Evolutionary conservation across 1,284 basidiomycete genomes (phyloP).

Genomic region (Agaricales sp.): DNA sequence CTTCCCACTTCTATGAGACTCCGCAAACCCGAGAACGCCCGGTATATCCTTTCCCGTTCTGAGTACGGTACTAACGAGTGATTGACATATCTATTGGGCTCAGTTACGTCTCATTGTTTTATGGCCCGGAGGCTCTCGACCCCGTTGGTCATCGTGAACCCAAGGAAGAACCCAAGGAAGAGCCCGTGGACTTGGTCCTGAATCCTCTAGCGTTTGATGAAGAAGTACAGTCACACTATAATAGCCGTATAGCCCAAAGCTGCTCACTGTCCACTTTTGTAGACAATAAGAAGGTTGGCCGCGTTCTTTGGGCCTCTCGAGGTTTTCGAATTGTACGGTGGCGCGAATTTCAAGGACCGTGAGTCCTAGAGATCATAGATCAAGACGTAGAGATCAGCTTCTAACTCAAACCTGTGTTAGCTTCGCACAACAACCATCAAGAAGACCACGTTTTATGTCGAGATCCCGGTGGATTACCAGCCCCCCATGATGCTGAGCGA

Average conservation of each 20-base stretch:
- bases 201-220: constrained; percentile 46
- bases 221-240: constrained; percentile 29
- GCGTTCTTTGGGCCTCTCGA: constrained; percentile 19
- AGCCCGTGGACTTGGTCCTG: constrained; percentile 32
- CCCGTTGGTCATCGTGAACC: constrained; percentile 18
- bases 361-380: neutral
- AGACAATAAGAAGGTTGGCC: constrained; percentile 17
- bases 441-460: constrained; percentile 3
- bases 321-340: constrained; percentile 12
- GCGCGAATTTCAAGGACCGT: constrained; percentile 2
- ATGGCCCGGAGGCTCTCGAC: constrained; percentile 43
- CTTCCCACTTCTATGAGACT: constrained; percentile 47
- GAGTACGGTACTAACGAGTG: constrained; percentile 1
- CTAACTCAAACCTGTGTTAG: too few relatives aligned
- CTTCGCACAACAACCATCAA: constrained; percentile 3
- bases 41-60: constrained; percentile 12
- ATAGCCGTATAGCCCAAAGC: neutral
- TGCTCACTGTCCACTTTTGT: constrained; percentile 2
- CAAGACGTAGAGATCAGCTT: constrained; percentile 1
- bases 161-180: constrained; percentile 15
- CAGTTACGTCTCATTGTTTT: constrained; percentile 45
- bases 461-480: constrained; percentile 19
- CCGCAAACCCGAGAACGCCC: constrained; percentile 17
- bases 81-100: constrained; percentile 3
- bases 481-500: constrained; percentile 45